Conservation (phyloP, 768 basidiomycete species). For the Auricularia heimuer region DNA sequence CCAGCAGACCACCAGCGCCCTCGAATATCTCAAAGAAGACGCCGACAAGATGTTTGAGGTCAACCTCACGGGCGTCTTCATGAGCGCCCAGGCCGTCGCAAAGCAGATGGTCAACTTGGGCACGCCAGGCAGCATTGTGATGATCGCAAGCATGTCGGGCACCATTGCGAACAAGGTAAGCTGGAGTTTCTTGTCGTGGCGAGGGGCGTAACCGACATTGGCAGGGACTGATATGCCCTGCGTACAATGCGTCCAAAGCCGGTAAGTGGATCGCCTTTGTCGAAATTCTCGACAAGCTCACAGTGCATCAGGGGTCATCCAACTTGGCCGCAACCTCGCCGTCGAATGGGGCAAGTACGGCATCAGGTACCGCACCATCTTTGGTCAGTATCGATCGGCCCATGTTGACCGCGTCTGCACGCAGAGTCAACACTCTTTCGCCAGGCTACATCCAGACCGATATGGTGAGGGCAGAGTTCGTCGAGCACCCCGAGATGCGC, state of each 20-base stretch:
- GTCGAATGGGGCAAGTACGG: not conserved
- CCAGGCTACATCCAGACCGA: not conserved
- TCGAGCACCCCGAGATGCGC: not conserved
- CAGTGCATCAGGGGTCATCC: not conserved
- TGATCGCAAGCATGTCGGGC: constrained; percentile 54
- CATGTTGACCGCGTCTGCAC: not conserved
- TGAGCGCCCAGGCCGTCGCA: constrained; percentile 52
- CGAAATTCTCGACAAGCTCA: not conserved
- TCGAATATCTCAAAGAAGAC: constrained; percentile 54
- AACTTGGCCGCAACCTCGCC: not conserved
- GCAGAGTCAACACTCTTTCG: not conserved
- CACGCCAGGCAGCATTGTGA: constrained; percentile 42
- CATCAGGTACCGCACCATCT: not conserved
- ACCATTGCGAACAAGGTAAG: constrained; percentile 62
- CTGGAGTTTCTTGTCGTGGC: not conserved
- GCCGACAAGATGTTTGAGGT: constrained; percentile 59
- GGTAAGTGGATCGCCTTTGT: not conserved
- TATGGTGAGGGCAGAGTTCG: not conserved
- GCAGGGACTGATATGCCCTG: not conserved
- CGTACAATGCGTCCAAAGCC: not conserved
- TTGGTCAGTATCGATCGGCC: not conserved
- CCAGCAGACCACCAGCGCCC: constrained; percentile 29
- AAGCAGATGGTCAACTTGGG: constrained; percentile 44
- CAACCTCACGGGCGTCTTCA: constrained; percentile 53
- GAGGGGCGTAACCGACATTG: not conserved